These are phyloP conservation scores for Pisolithus marmoratus DNA, from an alignment of 768 basidiomycete species.

Conservation along the genomic window DNA sequence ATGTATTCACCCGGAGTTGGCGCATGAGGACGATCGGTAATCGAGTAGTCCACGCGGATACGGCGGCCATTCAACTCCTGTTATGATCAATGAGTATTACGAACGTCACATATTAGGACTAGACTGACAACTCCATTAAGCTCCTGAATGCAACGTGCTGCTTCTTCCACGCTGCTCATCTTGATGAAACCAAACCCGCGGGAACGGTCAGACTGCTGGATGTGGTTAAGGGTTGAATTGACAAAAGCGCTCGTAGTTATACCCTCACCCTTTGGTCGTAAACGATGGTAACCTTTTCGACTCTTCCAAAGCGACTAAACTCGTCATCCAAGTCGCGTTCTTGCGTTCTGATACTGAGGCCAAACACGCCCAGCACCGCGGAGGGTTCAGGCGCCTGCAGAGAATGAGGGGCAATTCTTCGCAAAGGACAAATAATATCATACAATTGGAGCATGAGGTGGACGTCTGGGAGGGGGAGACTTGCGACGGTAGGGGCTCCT, in stretches of 20 bases:
- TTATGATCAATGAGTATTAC: not conserved
- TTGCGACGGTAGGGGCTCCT: constrained; percentile 57
- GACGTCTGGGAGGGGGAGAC: constrained; percentile 57
- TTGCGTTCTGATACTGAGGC: constrained; percentile 90
- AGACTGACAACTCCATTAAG: constrained; percentile 83
- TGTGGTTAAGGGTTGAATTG: constrained; percentile 17
- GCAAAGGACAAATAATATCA: constrained; percentile 28
- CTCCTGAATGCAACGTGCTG: constrained; percentile 79
- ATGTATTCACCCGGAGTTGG: constrained; percentile 98
- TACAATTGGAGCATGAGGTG: constrained; percentile 71
- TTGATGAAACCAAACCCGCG: constrained; percentile 98
- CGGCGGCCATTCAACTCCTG: constrained; percentile 93
- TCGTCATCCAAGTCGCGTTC: constrained; percentile 95
- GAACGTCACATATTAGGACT: no score
- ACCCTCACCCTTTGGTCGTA: constrained; percentile 87
- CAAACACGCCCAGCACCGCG: constrained; percentile 93
- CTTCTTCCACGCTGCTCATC: constrained; percentile 88
- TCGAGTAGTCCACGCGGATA: constrained; percentile 95
- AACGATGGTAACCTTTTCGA: constrained; percentile 94
- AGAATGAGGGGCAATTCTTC: constrained; percentile 31
- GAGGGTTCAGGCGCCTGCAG: constrained; percentile 83
- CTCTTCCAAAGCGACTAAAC: constrained; percentile 81
- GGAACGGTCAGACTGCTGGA: constrained; percentile 78
- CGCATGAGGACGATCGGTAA: constrained; percentile 89
- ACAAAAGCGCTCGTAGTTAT: constrained; percentile 7